A percentile compares a stretch with the other conserved stretches of the same genome.
Conservation (phyloP, 73 alveolate species). For the Paramecium bursaria region DNA sequence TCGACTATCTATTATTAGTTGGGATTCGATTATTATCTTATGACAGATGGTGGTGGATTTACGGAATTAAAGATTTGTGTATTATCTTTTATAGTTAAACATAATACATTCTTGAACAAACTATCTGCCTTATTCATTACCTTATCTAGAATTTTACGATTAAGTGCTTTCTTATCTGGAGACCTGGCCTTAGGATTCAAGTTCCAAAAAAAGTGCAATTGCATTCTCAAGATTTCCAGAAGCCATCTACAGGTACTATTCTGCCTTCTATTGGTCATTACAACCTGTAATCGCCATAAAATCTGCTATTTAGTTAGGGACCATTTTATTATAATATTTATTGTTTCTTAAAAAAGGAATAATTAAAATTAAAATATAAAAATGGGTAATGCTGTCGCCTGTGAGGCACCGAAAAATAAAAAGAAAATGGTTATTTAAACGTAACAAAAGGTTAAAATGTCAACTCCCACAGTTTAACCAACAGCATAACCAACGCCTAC, state of each 20-base stretch:
- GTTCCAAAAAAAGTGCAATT: too few relatives aligned
- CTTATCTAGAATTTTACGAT: too few relatives aligned
- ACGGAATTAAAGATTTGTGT: too few relatives aligned
- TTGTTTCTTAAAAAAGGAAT: too few relatives aligned
- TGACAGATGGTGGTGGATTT: too few relatives aligned
- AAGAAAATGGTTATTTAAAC: background rate
- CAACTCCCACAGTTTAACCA: background rate
- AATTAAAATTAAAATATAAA: slow-evolving; percentile 23
- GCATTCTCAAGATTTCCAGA: slow-evolving; percentile 7
- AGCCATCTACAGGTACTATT: slow-evolving; percentile 13
- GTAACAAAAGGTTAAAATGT: slow-evolving; percentile 2
- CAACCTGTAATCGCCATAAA: slow-evolving; percentile 27
- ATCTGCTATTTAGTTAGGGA: too few relatives aligned
- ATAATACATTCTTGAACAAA: too few relatives aligned
- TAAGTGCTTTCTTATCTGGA: too few relatives aligned
- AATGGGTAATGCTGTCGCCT: slow-evolving; percentile 49
- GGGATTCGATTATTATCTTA: slow-evolving; percentile 27
- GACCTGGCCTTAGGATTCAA: too few relatives aligned
- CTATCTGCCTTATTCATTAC: too few relatives aligned
- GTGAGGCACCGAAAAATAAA: slow-evolving; percentile 28
- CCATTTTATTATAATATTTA: too few relatives aligned
- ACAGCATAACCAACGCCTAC: slow-evolving; percentile 11
- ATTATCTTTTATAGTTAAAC: too few relatives aligned
- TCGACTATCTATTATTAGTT: background rate
- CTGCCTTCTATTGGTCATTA: slow-evolving; percentile 25